Evolutionary conservation across 1,284 basidiomycete genomes (phyloP).

Genomic region (Melampsora americana): DNA sequence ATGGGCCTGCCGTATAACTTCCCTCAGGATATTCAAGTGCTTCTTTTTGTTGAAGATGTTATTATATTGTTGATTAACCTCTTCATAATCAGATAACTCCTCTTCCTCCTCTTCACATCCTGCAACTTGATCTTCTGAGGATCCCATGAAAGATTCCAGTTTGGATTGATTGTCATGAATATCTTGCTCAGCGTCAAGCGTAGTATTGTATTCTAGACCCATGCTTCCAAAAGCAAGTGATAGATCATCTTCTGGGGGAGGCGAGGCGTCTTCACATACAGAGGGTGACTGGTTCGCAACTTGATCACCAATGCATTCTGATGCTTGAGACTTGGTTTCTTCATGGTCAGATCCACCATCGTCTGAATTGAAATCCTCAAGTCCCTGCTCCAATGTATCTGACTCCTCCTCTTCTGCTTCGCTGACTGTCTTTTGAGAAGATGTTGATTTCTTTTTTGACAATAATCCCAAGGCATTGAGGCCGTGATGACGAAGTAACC

Average conservation of each 20-base stretch:
- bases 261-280: background rate
- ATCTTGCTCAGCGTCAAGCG: background rate
- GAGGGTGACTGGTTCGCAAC: background rate
- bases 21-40: too few relatives aligned
- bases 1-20: too few relatives aligned
- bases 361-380: background rate
- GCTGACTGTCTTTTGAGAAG: background rate
- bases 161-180: too few relatives aligned
- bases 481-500: slow-evolving; percentile 7
- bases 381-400: background rate
- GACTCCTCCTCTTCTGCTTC: background rate
- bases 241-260: background rate
- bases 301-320: background rate
- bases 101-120: background rate
- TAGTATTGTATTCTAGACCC: background rate
- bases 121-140: background rate
- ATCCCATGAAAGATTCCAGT: background rate
- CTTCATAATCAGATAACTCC: background rate
- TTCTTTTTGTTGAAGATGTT: too few relatives aligned
- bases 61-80: background rate
- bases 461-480: slow-evolving; percentile 6
- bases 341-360: background rate
- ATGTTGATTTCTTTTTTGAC: background rate
- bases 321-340: background rate
- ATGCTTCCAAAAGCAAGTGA: background rate